Percentiles rank a stretch among this genome's conserved stretches.
Evolutionary conservation across 2,329 filamentous ascomycete species (phyloP).

Genomic region (Ustilaginoidea virens): DNA sequence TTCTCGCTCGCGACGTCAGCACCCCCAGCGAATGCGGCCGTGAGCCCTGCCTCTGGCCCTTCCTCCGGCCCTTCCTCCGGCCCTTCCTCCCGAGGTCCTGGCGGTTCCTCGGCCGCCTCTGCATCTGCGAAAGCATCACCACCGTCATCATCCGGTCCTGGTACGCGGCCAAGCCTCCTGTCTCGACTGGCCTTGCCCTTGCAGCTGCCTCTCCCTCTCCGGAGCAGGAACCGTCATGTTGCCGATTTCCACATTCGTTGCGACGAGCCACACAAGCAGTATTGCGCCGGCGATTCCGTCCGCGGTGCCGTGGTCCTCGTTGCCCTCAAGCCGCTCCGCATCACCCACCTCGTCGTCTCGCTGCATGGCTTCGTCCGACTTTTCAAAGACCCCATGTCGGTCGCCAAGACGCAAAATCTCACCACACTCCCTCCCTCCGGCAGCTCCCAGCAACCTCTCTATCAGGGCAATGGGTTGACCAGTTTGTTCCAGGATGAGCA

Average conservation of each 20-base stretch:
- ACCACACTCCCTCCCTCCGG: constrained; percentile 24
- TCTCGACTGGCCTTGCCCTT: constrained; percentile 34
- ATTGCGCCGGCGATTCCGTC: constrained; percentile 60
- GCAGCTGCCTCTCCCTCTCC: constrained; percentile 29
- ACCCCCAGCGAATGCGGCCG: not conserved
- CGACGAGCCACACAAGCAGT: constrained; percentile 63
- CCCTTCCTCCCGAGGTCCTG: too few relatives aligned
- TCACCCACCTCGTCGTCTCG: constrained; percentile 67
- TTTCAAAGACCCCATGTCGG: constrained; percentile 51
- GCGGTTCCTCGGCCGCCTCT: constrained; percentile 16
- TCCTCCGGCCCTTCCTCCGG: too few relatives aligned
- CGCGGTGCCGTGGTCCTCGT: constrained; percentile 58
- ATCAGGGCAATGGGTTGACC: constrained; percentile 64
- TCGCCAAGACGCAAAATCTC: constrained; percentile 32
- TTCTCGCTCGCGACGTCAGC: constrained; percentile 4
- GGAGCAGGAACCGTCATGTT: constrained; percentile 45
- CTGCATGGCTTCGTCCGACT: constrained; percentile 69
- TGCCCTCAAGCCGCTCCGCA: constrained; percentile 56
- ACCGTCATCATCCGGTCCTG: constrained; percentile 9
- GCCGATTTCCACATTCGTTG: constrained; percentile 66
- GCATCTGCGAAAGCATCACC: constrained; percentile 4
- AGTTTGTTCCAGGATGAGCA: constrained; percentile 72
- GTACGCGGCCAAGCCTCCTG: constrained; percentile 25
- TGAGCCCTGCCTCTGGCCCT: not conserved
- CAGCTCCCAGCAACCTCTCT: constrained; percentile 29